These are phyloP conservation scores for Pseudopyricularia javanii DNA, from an alignment of 2,329 filamentous ascomycete species.

Conservation along the genomic window DNA sequence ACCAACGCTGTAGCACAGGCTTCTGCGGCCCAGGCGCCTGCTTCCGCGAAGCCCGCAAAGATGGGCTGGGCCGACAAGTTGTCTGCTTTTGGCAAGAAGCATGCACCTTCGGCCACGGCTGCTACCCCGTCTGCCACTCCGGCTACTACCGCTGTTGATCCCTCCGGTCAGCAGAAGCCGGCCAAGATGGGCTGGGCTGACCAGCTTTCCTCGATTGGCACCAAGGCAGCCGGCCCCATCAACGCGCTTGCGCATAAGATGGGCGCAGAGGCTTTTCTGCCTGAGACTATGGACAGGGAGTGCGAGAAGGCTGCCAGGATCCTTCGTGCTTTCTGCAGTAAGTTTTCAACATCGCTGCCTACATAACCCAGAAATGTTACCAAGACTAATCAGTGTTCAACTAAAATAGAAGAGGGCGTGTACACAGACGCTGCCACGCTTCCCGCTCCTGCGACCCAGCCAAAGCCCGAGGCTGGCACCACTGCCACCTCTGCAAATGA, in stretches of 20 bases:
- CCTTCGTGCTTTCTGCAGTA: constrained; percentile 74
- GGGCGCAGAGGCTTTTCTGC: constrained; percentile 76
- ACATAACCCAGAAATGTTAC: background rate
- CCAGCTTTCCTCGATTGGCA: constrained; percentile 19
- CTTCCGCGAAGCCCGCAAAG: background rate
- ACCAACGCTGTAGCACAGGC: background rate
- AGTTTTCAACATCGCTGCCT: constrained; percentile 17
- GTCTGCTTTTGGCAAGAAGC: background rate
- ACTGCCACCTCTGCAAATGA: constrained; percentile 9
- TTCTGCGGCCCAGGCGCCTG: background rate
- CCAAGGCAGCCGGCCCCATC: constrained; percentile 55
- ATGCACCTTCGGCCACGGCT: background rate
- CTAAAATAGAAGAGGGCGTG: constrained; percentile 35
- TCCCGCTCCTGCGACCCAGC: constrained; percentile 10
- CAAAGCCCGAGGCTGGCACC: constrained; percentile 5
- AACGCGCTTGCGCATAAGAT: constrained; percentile 74
- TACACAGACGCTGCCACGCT: constrained; percentile 20
- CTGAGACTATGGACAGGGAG: constrained; percentile 75
- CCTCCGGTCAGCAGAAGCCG: background rate
- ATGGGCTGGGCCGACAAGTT: background rate
- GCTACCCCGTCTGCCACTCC: background rate
- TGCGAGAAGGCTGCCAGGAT: constrained; percentile 84
- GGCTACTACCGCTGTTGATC: background rate
- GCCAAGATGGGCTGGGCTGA: constrained; percentile 10
- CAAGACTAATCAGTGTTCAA: background rate